Evolutionary conservation across 352 stramenopile genomes (phyloP), one percentile per base, ranked within the genome.

Genomic region (Pythium aristosporum): DNA sequence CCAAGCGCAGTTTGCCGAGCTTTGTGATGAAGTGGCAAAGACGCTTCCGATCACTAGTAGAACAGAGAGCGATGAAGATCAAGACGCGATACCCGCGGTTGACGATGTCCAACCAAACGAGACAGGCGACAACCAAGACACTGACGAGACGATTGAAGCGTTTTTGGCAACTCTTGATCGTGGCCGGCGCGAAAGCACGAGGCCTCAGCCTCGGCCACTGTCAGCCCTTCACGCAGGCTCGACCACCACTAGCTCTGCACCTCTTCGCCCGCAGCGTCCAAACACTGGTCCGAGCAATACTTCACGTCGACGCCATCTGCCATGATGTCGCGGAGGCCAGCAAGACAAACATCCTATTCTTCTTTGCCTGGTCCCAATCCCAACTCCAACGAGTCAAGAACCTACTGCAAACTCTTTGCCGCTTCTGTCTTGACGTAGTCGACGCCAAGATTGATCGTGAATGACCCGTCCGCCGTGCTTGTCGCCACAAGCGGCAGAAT

Each of bases 11-110:
- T 78, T 84, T 50, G 55, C 66, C 5, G 65, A 66, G 1, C 25
- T 84, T 0, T 84, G 75, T 41, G 66, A 78, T 10, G 47, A 67
- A 37, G 60, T 84, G 47, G 50, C 65, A 0, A 67, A 58, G 5
- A 69, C 60, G 2, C 48, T 80, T n/a, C 73, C 70, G 1, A 11
- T 20, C 0, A 23, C 59, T 30, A 23, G 11, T 7, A 30, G 25
- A 30, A 30, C 25, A 30, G 53, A 32, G 2, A 8, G 42, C 3
- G 25, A 30, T 2, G 49, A 44, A 0, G 11, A 61, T 12, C 10
- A 50, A 6, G 32, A 54, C 15, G 2, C 47, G 47, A 1, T 37
- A 1, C n/a, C 32, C 30, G 57, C 11, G 7, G 30, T 30, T 30
- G 25, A 30, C 25, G 25, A 30, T 30, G 25, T 30, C 25, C 25